phyloP scores from a whole-genome alignment of 257 asterid genomes.

The Gentiana dahurica region DNA sequence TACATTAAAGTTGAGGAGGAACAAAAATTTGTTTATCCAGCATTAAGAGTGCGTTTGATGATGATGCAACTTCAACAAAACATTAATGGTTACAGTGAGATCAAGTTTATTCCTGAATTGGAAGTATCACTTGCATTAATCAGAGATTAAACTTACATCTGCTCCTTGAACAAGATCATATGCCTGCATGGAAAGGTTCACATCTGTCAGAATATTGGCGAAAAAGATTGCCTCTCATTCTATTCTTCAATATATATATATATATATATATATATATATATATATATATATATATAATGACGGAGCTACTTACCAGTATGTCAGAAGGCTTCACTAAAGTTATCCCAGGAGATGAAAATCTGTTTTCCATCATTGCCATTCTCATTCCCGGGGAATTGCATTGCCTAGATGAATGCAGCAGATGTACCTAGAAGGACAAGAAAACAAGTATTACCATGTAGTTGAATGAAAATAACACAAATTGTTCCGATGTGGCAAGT shows the following conservation, averaged over 20 bases:
- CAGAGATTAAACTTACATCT: conserved; percentile 47
- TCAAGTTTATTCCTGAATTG: neutral
- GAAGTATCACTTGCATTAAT: neutral
- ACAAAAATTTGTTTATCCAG: neutral
- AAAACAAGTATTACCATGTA: neutral
- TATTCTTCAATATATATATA: neutral
- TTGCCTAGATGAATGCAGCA: conserved; percentile 23
- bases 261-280: neutral
- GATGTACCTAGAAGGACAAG: conserved; percentile 23
- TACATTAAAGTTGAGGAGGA: neutral
- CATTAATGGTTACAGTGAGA: neutral
- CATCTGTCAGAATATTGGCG: conserved; percentile 12
- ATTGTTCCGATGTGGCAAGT: neutral
- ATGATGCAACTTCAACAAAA: neutral
- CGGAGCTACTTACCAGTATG: conserved; percentile 48
- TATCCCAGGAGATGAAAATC: conserved; percentile 22
- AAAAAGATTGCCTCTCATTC: neutral
- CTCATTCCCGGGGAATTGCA: conserved; percentile 24
- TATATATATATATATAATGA: neutral
- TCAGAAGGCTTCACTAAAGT: conserved; percentile 56
- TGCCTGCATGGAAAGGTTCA: conserved; percentile 47
- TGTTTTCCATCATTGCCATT: conserved; percentile 55
- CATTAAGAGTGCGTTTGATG: neutral
- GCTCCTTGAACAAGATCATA: conserved; percentile 94
- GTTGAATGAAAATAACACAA: neutral